Conservation (phyloP, 2,329 filamentous ascomycete genomes). For the Aspergillus costaricaensis region DNA sequence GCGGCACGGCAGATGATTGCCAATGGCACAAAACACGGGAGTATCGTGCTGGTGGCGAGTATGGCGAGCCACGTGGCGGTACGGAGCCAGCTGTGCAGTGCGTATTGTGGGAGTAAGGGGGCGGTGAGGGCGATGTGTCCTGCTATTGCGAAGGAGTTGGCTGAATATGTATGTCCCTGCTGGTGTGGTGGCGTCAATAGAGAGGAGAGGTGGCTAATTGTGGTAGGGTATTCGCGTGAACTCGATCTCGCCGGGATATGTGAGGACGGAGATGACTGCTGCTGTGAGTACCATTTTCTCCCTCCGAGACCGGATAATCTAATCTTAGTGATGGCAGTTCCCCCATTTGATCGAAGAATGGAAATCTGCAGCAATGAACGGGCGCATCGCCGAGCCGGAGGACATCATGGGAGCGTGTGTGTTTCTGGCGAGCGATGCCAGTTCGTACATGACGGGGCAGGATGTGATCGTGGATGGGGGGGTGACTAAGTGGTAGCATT, state of each 20-base stretch:
- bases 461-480: conserved; percentile 53
- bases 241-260: conserved; percentile 45
- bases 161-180: conserved; percentile 33
- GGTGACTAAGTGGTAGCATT: conserved; percentile 39
- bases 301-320: too few relatives aligned
- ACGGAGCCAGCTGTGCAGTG: conserved; percentile 50
- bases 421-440: conserved; percentile 53
- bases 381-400: conserved; percentile 51
- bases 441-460: conserved; percentile 48
- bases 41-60: conserved; percentile 57
- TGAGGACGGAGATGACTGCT: conserved; percentile 37
- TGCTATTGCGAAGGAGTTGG: conserved; percentile 51
- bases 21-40: conserved; percentile 53
- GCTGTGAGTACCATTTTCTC: conserved; percentile 20
- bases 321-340: conserved; percentile 32
- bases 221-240: conserved; percentile 46
- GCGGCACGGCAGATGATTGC: conserved; percentile 55
- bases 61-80: conserved; percentile 57
- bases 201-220: not conserved
- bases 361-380: conserved; percentile 54
- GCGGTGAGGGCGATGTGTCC: conserved; percentile 52
- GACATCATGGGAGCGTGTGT: conserved; percentile 54
- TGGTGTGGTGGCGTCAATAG: too few relatives aligned
- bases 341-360: conserved; percentile 51
- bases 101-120: conserved; percentile 53